These are phyloP conservation scores for Lasiodiplodia sp. DNA, from an alignment of 2,329 filamentous ascomycete genomes.

Conservation along the genomic window DNA sequence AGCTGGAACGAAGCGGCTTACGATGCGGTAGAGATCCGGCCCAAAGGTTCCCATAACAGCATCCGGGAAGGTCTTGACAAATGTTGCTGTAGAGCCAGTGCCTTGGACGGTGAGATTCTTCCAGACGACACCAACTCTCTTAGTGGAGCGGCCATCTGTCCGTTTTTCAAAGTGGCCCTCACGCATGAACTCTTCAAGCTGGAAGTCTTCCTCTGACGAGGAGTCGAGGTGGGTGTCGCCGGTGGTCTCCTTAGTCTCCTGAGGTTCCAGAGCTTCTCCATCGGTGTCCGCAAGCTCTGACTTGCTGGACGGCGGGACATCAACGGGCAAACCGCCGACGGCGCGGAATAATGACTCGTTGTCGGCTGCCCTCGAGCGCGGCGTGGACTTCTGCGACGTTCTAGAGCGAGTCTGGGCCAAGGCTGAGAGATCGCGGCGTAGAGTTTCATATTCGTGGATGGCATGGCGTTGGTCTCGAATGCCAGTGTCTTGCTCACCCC, in stretches of 20 bases:
- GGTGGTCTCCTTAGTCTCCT: constrained; percentile 43
- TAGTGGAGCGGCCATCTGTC: constrained; percentile 70
- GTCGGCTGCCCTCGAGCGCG: background rate
- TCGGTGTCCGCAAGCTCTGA: constrained; percentile 28
- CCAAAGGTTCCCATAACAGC: constrained; percentile 81
- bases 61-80: constrained; percentile 75
- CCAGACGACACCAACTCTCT: constrained; percentile 80
- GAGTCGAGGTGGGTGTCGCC: background rate
- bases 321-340: constrained; percentile 35
- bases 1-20: constrained; percentile 63
- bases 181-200: constrained; percentile 73
- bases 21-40: constrained; percentile 74
- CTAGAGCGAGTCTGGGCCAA: constrained; percentile 48
- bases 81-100: constrained; percentile 69
- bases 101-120: constrained; percentile 79
- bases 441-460: constrained; percentile 66
- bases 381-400: background rate
- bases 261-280: constrained; percentile 37
- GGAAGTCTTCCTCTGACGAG: constrained; percentile 67
- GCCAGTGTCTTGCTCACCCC: constrained; percentile 68
- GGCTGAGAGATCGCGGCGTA: constrained; percentile 62
- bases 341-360: constrained; percentile 10
- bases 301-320: background rate
- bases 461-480: constrained; percentile 61
- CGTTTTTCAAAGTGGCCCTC: constrained; percentile 80